These are phyloP conservation scores for Tetrahymena malaccensis DNA, from an alignment of 73 alveolate species.

Conservation along the genomic window DNA sequence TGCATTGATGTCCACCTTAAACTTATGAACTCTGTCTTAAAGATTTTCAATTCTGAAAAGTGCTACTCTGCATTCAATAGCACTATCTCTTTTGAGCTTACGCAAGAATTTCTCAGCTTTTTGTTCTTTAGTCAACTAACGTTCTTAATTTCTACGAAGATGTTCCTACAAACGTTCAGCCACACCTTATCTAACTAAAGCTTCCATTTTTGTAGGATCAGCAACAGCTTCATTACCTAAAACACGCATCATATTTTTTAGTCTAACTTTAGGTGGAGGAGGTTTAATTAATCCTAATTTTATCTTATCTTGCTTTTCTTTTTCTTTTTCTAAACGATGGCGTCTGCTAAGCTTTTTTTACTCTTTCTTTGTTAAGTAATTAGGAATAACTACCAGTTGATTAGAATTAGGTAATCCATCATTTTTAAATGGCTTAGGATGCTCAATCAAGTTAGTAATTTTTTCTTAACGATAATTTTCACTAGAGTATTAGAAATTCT, in stretches of 20 bases:
- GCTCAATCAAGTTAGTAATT: constrained; percentile 62
- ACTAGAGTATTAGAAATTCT: constrained; percentile 20
- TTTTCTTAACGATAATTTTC: constrained; percentile 32
- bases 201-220: constrained; percentile 78
- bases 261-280: constrained; percentile 75
- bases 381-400: constrained; percentile 44
- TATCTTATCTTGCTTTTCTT: constrained; percentile 75
- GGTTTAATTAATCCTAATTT: constrained; percentile 77
- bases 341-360: constrained; percentile 62
- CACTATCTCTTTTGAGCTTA: constrained; percentile 68
- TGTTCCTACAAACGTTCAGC: constrained; percentile 63
- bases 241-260: constrained; percentile 68
- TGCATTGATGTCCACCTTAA: constrained; percentile 78
- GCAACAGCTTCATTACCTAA: constrained; percentile 72
- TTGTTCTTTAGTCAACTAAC: constrained; percentile 70
- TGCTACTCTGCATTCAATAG: constrained; percentile 68
- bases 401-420: constrained; percentile 53
- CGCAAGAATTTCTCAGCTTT: constrained; percentile 67
- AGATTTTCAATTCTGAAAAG: constrained; percentile 59
- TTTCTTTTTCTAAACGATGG: constrained; percentile 59
- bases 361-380: constrained; percentile 69
- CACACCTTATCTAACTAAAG: constrained; percentile 55
- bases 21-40: constrained; percentile 43
- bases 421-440: constrained; percentile 62
- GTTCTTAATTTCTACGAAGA: constrained; percentile 60